Conservation (phyloP, 768 basidiomycete genomes). For the Dentipellis sp. region DNA sequence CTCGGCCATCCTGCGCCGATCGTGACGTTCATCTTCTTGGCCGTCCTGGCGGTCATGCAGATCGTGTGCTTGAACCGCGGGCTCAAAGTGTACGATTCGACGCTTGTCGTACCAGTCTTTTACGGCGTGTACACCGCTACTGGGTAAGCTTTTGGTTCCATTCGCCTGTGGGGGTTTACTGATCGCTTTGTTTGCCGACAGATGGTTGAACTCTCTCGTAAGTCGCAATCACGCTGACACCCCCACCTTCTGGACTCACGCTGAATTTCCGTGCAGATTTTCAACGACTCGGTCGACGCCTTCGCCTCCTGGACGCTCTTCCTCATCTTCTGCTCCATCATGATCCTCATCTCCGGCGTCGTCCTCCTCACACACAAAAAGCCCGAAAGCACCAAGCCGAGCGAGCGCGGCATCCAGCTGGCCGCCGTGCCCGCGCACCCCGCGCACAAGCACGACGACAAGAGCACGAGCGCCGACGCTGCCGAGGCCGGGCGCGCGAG, state of each 20-base stretch:
- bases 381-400: conserved; percentile 41
- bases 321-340: conserved; percentile 80
- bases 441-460: conserved; percentile 18
- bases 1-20: conserved; percentile 77
- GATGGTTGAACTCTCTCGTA: conserved; percentile 53
- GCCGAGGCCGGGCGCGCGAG: conserved; percentile 29
- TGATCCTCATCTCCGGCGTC: conserved; percentile 82
- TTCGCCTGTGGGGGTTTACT: not conserved
- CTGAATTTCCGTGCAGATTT: conserved; percentile 33
- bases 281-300: conserved; percentile 80
- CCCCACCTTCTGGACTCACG: not conserved
- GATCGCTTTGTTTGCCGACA: conserved; percentile 11
- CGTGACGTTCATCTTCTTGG: conserved; percentile 49
- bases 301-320: conserved; percentile 85
- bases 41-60: conserved; percentile 75
- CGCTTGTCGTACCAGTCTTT: conserved; percentile 88
- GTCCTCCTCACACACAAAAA: conserved; percentile 93
- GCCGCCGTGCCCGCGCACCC: conserved; percentile 21
- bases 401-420: conserved; percentile 19
- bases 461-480: conserved; percentile 10
- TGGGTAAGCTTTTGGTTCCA: conserved; percentile 36
- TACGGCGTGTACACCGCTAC: conserved; percentile 87
- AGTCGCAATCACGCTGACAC: not conserved
- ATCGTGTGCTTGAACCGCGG: conserved; percentile 90
- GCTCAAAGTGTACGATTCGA: conserved; percentile 84